phyloP scores from a whole-genome alignment of 345 rosid genomes.

The Aegle marmelos region DNA sequence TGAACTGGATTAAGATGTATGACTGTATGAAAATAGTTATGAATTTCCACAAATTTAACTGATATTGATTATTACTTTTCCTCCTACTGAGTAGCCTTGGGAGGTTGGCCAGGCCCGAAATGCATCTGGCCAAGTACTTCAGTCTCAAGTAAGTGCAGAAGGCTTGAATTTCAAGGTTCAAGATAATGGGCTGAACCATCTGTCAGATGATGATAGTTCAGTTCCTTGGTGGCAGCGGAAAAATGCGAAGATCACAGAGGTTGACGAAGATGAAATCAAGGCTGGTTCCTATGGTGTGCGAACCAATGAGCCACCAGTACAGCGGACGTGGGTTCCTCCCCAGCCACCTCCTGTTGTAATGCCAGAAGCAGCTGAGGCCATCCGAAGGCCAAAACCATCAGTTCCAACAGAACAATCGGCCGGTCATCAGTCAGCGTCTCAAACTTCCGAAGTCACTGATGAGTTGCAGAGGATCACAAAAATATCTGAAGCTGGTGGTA shows the following conservation, averaged over 20 bases:
- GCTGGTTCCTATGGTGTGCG: slow-evolving; percentile 31
- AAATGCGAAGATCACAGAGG: slow-evolving; percentile 56
- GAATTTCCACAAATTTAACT: neutral
- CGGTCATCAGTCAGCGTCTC: slow-evolving; percentile 41
- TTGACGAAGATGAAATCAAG: slow-evolving; percentile 51
- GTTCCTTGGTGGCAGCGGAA: slow-evolving; percentile 79
- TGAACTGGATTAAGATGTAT: neutral
- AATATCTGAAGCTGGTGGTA: slow-evolving; percentile 62
- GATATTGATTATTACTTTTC: neutral
- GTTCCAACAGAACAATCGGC: slow-evolving; percentile 53
- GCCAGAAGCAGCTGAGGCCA: slow-evolving; percentile 96
- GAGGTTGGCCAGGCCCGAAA: slow-evolving; percentile 51
- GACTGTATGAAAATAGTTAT: neutral
- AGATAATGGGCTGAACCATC: slow-evolving; percentile 41
- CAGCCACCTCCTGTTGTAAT: slow-evolving; percentile 91
- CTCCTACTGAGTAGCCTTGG: slow-evolving; percentile 65
- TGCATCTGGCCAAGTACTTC: slow-evolving; percentile 35
- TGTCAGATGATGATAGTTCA: slow-evolving; percentile 30
- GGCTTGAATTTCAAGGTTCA: slow-evolving; percentile 35
- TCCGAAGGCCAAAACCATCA: slow-evolving; percentile 65
- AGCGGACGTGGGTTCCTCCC: slow-evolving; percentile 89
- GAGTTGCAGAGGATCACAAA: slow-evolving; percentile 77
- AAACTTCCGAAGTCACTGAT: slow-evolving; percentile 32
- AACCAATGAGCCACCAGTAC: slow-evolving; percentile 49
- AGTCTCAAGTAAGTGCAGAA: slow-evolving; percentile 32